Evolutionary conservation across 2,329 filamentous ascomycete genomes (phyloP).

Genomic region (Aureobasidium lini): DNA sequence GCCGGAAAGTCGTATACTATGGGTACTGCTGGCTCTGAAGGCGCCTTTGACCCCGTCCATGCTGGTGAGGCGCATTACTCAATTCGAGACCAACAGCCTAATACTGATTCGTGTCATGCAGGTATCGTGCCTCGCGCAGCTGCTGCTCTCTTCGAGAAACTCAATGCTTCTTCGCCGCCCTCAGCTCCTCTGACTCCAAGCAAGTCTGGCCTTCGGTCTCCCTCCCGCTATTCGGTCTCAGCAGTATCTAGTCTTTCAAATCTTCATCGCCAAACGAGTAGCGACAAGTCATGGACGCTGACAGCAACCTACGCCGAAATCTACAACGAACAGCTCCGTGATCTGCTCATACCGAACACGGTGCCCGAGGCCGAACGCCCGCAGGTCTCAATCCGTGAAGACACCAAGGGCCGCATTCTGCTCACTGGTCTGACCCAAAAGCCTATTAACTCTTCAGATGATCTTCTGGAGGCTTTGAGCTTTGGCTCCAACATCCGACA

Average conservation of each 20-base stretch:
- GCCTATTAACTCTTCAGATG: constrained; percentile 83
- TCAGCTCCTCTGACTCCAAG: background rate
- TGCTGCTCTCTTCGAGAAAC: constrained; percentile 75
- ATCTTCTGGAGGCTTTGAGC: constrained; percentile 80
- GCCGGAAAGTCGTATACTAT: constrained; percentile 98
- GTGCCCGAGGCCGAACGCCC: constrained; percentile 62
- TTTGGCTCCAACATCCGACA: constrained; percentile 92
- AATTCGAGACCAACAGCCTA: no score
- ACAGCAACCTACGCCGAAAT: constrained; percentile 75
- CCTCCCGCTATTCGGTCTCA: constrained; percentile 65
- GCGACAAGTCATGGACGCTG: constrained; percentile 78
- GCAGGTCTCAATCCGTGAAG: constrained; percentile 85
- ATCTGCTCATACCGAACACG: constrained; percentile 74
- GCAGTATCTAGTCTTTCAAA: constrained; percentile 40
- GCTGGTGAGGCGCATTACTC: constrained; percentile 3
- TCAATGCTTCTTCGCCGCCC: constrained; percentile 59
- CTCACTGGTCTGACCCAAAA: constrained; percentile 84
- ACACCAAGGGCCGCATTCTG: constrained; percentile 88
- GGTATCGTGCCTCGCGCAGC: constrained; percentile 95
- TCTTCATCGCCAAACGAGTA: constrained; percentile 33
- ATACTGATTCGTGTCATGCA: constrained; percentile 30
- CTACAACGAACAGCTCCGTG: constrained; percentile 92
- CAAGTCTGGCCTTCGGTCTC: constrained; percentile 66
- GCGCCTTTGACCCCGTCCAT: constrained; percentile 36
- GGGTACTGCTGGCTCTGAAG: constrained; percentile 82